Base-by-base conservation (phyloP, 2,329 filamentous ascomycete species). In the Hypoxylon sp. region DNA sequence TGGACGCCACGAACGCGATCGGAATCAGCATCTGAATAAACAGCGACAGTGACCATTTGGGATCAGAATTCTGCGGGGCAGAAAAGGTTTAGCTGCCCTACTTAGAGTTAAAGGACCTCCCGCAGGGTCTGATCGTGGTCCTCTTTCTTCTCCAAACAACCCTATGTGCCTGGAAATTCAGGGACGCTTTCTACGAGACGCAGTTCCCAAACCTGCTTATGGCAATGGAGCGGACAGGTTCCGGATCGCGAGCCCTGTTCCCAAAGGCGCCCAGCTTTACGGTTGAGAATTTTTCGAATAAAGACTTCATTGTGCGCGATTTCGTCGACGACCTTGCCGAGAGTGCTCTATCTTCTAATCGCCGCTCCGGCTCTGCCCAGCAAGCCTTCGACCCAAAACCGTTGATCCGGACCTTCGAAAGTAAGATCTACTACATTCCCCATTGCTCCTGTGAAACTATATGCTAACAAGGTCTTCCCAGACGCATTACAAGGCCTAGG, bases 281-380 rank as follows among this genome's bases (percentile, higher is more conserved):
- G 8, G 86, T 98, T 68, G 93, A 97, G 48, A 94, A 94, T 82
- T 93, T 94, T 81, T 93, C 93, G 63, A 92, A 86, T 79, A 92
- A 92, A 75, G 96, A 98, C 82, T 99, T 98, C 77, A 98, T 98
- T 70, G 95, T 98, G 72, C 94, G 97, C 77, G 96, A 99, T 82
- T 99, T 99, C 79, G 91, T 99, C 75, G 97, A 99, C 79, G 89
- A 91, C 56, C 89, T 99, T 64, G 96, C 95, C 55, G 94, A 98
- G 70, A 92, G 86, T 73, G 92, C 93, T 21, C 88, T 93, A 37
- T 91, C 93, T n/a, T 85, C 87, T 21, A 92, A 91, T 76, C 92
- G 96, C 59, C 91, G 93, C 66, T 98, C 94, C 13, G 90, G 88
- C 6, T 86, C 88, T 70, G 84, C 83, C 68, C 85, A 84, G 77